phyloP scores from a whole-genome alignment of 345 rosid species.

The Orychophragmus violaceus region DNA sequence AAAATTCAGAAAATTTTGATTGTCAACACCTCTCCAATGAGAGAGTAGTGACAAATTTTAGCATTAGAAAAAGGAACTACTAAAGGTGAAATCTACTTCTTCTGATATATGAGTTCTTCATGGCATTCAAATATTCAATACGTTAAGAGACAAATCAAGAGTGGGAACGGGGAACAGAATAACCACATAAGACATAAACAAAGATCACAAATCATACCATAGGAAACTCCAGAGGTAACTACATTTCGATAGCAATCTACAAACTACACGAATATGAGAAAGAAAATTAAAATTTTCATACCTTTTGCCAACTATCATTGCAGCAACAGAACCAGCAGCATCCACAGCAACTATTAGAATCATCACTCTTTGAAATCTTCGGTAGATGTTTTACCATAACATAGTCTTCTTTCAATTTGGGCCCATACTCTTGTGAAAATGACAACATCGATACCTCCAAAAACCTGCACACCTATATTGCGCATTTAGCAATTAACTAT shows the following conservation, averaged over 20 bases:
- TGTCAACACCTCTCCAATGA: background rate
- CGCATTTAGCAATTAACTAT: slow-evolving; percentile 29
- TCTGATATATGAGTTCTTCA: background rate
- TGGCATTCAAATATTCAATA: slow-evolving; percentile 3
- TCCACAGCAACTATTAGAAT: slow-evolving; percentile 59
- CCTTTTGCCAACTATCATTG: slow-evolving; percentile 98
- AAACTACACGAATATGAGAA: background rate
- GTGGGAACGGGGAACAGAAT: background rate
- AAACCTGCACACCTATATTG: slow-evolving; percentile 89
- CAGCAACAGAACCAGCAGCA: slow-evolving; percentile 82
- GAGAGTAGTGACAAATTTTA: background rate
- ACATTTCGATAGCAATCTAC: background rate
- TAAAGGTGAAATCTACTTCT: background rate
- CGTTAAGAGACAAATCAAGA: background rate
- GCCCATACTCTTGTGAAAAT: slow-evolving; percentile 90
- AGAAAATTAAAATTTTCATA: slow-evolving; percentile 32
- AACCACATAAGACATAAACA: background rate
- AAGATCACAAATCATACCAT: background rate
- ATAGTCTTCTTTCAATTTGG: slow-evolving; percentile 91
- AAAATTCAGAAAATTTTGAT: background rate
- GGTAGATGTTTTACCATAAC: slow-evolving; percentile 94
- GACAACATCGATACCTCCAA: slow-evolving; percentile 96
- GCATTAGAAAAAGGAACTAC: background rate
- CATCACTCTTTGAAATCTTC: slow-evolving; percentile 49
- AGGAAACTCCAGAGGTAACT: slow-evolving; percentile 4